These are phyloP conservation scores for Parietaria judaica DNA, from an alignment of 306 rosid genomes.

Conservation along the genomic window DNA sequence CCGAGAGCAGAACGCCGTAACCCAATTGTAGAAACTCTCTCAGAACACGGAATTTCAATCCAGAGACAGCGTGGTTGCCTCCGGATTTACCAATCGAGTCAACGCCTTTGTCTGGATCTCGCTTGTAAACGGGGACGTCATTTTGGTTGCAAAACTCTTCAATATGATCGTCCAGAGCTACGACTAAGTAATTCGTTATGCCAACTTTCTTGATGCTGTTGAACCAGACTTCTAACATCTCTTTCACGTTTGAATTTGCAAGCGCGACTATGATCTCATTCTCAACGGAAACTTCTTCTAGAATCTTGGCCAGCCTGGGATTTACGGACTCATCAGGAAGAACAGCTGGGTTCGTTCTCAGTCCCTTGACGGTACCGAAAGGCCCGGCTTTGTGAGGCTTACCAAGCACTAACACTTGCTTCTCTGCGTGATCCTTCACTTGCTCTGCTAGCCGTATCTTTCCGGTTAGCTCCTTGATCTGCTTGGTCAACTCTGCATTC, in stretches of 20 bases:
- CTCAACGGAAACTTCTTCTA: constrained; percentile 61
- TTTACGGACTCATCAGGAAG: constrained; percentile 78
- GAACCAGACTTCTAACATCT: constrained; percentile 80
- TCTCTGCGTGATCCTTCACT: constrained; percentile 71
- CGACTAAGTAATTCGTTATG: constrained; percentile 69
- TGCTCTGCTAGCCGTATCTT: constrained; percentile 65
- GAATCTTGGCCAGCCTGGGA: constrained; percentile 67
- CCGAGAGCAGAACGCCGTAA: constrained; percentile 81
- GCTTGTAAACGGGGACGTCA: constrained; percentile 67
- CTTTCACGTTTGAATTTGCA: constrained; percentile 80
- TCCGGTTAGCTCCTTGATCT: constrained; percentile 55
- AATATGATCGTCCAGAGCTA: constrained; percentile 67
- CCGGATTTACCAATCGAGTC: constrained; percentile 54
- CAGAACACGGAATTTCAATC: constrained; percentile 64
- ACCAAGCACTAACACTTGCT: constrained; percentile 65
- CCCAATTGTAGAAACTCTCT: constrained; percentile 94
- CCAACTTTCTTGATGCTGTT: constrained; percentile 65
- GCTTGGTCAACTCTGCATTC: constrained; percentile 49
- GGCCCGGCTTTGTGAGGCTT: constrained; percentile 67
- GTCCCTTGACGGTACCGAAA: constrained; percentile 71
- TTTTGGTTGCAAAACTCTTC: constrained; percentile 43
- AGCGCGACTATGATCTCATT: constrained; percentile 76
- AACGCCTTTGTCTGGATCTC: constrained; percentile 58
- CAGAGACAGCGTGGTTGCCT: constrained; percentile 79
- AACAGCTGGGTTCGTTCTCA: constrained; percentile 62